Percentiles rank a stretch among this genome's conserved stretches.
Conservation (phyloP, 441 rosid genomes). For the Erysimum pusillum region DNA sequence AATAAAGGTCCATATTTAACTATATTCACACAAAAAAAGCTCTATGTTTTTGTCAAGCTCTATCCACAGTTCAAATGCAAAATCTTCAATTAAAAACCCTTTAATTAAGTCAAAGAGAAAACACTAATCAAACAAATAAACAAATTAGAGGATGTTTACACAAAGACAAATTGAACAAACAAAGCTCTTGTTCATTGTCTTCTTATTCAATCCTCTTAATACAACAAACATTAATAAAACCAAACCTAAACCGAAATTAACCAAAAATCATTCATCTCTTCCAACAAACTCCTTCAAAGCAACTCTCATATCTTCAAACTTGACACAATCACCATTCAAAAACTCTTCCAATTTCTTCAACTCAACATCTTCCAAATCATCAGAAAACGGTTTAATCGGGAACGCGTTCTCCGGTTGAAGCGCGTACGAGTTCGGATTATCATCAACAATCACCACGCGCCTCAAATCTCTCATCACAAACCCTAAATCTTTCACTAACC, state of each 20-base stretch:
- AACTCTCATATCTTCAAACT: conserved; percentile 73
- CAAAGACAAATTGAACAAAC: conserved; percentile 32
- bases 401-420: conserved; percentile 86
- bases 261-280: conserved; percentile 12
- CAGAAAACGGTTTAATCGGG: conserved; percentile 68
- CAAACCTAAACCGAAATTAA: not conserved
- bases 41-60: not conserved
- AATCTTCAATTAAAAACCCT: not conserved
- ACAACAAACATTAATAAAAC: conserved; percentile 5
- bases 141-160: conserved; percentile 38
- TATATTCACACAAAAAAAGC: not conserved
- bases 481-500: conserved; percentile 74
- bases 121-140: conserved; percentile 28
- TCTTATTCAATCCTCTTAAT: conserved; percentile 36
- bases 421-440: conserved; percentile 77
- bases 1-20: not conserved
- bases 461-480: conserved; percentile 65
- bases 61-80: not conserved
- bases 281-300: conserved; percentile 64
- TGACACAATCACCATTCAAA: conserved; percentile 57
- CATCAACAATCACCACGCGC: conserved; percentile 78
- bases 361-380: conserved; percentile 64
- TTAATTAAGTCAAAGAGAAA: not conserved
- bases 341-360: conserved; percentile 62
- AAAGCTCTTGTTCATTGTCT: conserved; percentile 35